phyloP scores from a whole-genome alignment of 352 stramenopile genomes.

The Globisporangium abappressorium region DNA sequence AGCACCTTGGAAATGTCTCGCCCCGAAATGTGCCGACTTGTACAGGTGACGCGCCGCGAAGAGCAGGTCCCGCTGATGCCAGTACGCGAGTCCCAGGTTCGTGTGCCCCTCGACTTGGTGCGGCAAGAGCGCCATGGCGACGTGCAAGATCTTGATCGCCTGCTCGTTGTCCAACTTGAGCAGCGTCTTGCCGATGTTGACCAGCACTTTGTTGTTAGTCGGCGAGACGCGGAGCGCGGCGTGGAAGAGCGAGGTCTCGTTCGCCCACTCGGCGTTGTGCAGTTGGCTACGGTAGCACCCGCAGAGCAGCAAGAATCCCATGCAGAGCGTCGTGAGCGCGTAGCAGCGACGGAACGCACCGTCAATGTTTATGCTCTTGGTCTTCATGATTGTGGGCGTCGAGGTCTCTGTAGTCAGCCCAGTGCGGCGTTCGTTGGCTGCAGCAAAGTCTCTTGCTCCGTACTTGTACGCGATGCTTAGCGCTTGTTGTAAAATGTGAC shows the following conservation, averaged over 20 bases:
- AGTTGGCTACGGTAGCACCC: conserved; percentile 39
- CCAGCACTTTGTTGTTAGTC: conserved; percentile 76
- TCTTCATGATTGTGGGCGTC: not conserved
- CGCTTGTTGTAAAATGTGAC: conserved; percentile 31
- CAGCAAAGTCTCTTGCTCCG: not conserved
- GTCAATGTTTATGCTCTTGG: not conserved
- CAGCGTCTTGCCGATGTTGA: conserved; percentile 64
- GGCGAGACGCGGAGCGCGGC: conserved; percentile 49
- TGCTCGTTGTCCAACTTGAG: conserved; percentile 38
- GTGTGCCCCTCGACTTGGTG: conserved; percentile 51
- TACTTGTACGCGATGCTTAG: conserved; percentile 25
- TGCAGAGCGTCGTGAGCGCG: conserved; percentile 16
- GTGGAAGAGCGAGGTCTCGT: conserved; percentile 56
- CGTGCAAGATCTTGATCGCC: conserved; percentile 36
- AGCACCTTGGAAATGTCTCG: conserved; percentile 14
- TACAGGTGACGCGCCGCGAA: conserved; percentile 51
- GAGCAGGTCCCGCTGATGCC: conserved; percentile 19
- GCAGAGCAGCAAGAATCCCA: conserved; percentile 25
- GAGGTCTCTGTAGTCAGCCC: not conserved
- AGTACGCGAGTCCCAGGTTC: conserved; percentile 55
- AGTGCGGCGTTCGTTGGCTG: not conserved
- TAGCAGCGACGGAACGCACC: conserved; percentile 9
- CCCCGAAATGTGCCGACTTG: conserved; percentile 34
- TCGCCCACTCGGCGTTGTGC: conserved; percentile 67
- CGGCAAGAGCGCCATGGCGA: conserved; percentile 36